Conservation (phyloP, 352 stramenopile genomes). For the Albugo laibachii region DNA sequence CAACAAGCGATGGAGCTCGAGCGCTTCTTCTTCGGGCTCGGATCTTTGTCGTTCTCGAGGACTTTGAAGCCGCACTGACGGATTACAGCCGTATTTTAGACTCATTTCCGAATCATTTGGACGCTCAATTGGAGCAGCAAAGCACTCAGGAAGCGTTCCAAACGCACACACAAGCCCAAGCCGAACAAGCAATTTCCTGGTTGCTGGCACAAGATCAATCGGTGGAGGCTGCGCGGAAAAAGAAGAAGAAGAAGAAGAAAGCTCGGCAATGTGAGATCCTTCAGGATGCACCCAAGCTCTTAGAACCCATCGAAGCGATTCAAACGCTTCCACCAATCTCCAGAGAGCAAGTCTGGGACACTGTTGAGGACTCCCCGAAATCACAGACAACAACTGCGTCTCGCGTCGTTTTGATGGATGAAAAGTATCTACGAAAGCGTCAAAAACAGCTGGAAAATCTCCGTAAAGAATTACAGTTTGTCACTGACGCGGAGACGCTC, state of each 20-base stretch:
- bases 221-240: slow-evolving; percentile 23
- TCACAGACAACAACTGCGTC: neutral
- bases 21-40: slow-evolving; percentile 34
- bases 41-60: slow-evolving; percentile 17
- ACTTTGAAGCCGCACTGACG: slow-evolving; percentile 31
- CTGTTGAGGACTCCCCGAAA: slow-evolving; percentile 11
- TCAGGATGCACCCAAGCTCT: neutral
- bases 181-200: slow-evolving; percentile 1
- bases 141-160: slow-evolving; percentile 12
- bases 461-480: slow-evolving; percentile 22
- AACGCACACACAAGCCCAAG: slow-evolving; percentile 8
- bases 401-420: slow-evolving; percentile 30
- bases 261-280: neutral
- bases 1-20: slow-evolving; percentile 27
- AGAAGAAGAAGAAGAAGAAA: slow-evolving; percentile 57
- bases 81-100: slow-evolving; percentile 44
- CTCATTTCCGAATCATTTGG: slow-evolving; percentile 44
- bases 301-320: slow-evolving; percentile 1
- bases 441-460: slow-evolving; percentile 58
- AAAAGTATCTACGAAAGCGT: slow-evolving; percentile 56
- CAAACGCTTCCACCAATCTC: neutral
- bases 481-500: slow-evolving; percentile 21
- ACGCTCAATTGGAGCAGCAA: slow-evolving; percentile 58
- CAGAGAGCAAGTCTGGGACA: slow-evolving; percentile 5
- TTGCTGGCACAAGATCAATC: neutral